Evolutionary conservation across 75 land plant species (phyloP).

Genomic region (Pseudotsuga menziesii): DNA sequence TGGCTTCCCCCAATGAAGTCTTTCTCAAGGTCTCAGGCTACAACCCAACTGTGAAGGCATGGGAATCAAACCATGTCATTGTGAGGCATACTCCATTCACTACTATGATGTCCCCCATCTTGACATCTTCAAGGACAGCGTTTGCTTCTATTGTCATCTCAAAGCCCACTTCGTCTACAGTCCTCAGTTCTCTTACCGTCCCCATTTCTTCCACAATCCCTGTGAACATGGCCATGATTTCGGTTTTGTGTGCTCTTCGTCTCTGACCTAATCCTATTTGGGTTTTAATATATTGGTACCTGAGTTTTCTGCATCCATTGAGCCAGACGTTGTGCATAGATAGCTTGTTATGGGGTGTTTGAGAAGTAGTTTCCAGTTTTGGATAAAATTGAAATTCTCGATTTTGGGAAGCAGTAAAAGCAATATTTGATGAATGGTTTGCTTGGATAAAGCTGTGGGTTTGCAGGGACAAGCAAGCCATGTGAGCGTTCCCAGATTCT

Average conservation of each 20-base stretch:
- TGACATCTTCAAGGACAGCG: constrained; percentile 63
- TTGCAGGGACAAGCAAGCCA: not conserved
- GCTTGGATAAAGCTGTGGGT: not conserved
- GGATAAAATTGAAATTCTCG: not conserved
- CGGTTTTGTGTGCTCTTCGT: constrained; percentile 1
- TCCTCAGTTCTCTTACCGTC: constrained; percentile 38
- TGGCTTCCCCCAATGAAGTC: constrained; percentile 66
- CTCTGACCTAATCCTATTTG: not conserved
- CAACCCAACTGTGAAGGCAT: constrained; percentile 70
- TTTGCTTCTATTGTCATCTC: constrained; percentile 57
- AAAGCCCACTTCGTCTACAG: constrained; percentile 46
- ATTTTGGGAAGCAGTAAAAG: not conserved
- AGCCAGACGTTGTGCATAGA: not conserved
- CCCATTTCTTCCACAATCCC: constrained; percentile 97
- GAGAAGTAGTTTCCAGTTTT: too few relatives aligned
- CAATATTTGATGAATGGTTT: not conserved
- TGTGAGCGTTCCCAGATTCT: too few relatives aligned
- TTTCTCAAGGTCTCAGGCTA: constrained; percentile 82
- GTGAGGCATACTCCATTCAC: constrained; percentile 94
- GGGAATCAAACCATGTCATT: constrained; percentile 59
- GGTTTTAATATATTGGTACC: not conserved
- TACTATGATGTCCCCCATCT: constrained; percentile 88
- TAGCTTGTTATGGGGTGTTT: not conserved
- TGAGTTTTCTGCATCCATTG: not conserved
- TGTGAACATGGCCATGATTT: constrained; percentile 61